phyloP scores from a whole-genome alignment of 768 basidiomycete genomes.

The Pilatotrama ljubarskyi region DNA sequence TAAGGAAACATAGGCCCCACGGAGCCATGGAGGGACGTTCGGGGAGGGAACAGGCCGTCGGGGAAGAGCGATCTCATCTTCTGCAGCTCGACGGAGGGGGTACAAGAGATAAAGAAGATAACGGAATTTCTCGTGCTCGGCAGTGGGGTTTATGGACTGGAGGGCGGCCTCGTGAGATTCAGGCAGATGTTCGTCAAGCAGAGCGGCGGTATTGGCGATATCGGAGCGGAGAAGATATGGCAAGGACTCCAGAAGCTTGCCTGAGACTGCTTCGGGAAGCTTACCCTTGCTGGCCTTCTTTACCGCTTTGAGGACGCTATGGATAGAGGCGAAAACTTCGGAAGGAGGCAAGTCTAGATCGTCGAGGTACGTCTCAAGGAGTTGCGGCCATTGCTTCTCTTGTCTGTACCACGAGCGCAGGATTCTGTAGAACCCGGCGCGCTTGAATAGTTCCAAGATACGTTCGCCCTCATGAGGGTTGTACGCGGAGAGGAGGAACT shows the following conservation, averaged over 20 bases:
- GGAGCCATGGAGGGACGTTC: constrained; percentile 51
- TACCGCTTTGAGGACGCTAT: constrained; percentile 57
- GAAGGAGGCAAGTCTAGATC: constrained; percentile 63
- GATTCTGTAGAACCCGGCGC: constrained; percentile 90
- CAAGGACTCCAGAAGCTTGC: constrained; percentile 57
- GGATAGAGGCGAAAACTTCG: constrained; percentile 66
- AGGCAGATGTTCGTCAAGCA: constrained; percentile 73
- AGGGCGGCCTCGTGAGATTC: constrained; percentile 66
- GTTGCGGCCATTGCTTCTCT: constrained; percentile 71
- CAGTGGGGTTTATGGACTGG: constrained; percentile 43
- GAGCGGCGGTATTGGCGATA: constrained; percentile 64
- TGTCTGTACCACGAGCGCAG: constrained; percentile 78
- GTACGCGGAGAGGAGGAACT: constrained; percentile 90
- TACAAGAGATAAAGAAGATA: constrained; percentile 75
- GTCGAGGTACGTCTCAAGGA: constrained; percentile 72
- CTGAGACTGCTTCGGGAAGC: constrained; percentile 56
- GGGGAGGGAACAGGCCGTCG: constrained; percentile 36
- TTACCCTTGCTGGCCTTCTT: constrained; percentile 46
- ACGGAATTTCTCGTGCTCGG: constrained; percentile 58
- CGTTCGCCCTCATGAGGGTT: constrained; percentile 77
- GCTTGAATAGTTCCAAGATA: constrained; percentile 68
- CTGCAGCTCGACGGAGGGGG: constrained; percentile 47
- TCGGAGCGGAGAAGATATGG: constrained; percentile 62
- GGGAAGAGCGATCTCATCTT: constrained; percentile 39
- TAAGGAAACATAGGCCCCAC: constrained; percentile 66